Conservation (phyloP, 305 asterid species). For the Andrographis paniculata region DNA sequence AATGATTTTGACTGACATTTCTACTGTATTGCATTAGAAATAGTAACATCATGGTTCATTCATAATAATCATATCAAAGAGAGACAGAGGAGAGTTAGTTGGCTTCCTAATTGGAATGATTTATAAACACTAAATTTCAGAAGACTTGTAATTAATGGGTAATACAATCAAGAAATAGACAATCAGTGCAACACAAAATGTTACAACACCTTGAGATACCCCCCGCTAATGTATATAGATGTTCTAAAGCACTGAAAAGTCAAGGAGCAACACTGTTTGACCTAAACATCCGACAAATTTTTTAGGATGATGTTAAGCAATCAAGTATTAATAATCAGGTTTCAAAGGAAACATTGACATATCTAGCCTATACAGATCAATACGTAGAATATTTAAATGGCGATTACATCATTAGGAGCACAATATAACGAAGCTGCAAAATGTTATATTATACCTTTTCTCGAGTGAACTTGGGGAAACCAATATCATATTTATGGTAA, state of each 20-base stretch:
- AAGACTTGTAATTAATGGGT: background rate
- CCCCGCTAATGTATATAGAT: conserved; percentile 74
- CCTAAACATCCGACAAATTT: conserved; percentile 39
- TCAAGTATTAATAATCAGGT: background rate
- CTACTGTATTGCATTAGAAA: conserved; percentile 61
- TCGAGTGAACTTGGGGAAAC: conserved; percentile 27
- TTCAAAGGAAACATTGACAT: background rate
- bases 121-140: background rate
- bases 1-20: conserved; percentile 88
- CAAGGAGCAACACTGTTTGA: conserved; percentile 42
- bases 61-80: background rate
- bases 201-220: conserved; percentile 76
- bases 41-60: conserved; percentile 13
- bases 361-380: conserved; percentile 1
- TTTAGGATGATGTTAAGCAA: background rate
- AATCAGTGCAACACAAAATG: background rate
- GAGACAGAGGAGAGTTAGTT: background rate
- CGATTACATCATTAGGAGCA: no score
- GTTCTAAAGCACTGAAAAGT: conserved; percentile 43
- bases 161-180: background rate
- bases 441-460: no score
- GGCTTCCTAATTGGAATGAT: background rate
- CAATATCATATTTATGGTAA: conserved; percentile 19
- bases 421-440: no score
- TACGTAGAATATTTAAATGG: background rate